Evolutionary conservation across 129 eudicot genomes (phyloP).

Genomic region (Erigeron canadensis): DNA sequence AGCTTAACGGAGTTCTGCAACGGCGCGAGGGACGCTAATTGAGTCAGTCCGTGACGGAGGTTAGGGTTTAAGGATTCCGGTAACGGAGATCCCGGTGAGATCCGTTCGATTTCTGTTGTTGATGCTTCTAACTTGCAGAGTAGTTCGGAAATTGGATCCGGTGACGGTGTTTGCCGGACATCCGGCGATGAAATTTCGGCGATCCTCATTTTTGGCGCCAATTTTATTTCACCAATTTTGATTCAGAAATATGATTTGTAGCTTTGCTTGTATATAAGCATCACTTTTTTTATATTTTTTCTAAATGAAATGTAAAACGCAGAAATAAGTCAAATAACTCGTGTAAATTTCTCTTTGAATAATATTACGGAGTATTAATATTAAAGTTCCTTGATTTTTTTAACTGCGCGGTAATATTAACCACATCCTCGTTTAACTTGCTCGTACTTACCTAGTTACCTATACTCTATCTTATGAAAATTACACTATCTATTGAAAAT

Average conservation of each 20-base stretch:
- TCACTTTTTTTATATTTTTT: no score
- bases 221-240: neutral
- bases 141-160: constrained; percentile 33
- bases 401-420: no score
- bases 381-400: no score
- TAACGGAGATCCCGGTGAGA: constrained; percentile 41
- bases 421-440: no score
- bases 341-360: no score
- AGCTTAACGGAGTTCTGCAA: constrained; percentile 65
- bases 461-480: no score
- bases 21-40: constrained; percentile 58
- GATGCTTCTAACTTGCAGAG: constrained; percentile 54
- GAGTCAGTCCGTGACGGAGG: constrained; percentile 49
- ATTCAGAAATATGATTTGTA: no score
- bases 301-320: no score
- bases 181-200: constrained; percentile 85
- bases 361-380: no score
- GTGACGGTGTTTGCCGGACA: constrained; percentile 36
- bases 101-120: constrained; percentile 51
- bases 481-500: no score
- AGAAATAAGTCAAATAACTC: no score
- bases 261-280: neutral
- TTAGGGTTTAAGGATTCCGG: constrained; percentile 45
- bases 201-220: constrained; percentile 76
- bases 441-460: no score